Percentiles rank a stretch among this genome's conserved stretches.
Conservation (phyloP, 1,284 basidiomycete species). For the Hemileia vastatrix region DNA sequence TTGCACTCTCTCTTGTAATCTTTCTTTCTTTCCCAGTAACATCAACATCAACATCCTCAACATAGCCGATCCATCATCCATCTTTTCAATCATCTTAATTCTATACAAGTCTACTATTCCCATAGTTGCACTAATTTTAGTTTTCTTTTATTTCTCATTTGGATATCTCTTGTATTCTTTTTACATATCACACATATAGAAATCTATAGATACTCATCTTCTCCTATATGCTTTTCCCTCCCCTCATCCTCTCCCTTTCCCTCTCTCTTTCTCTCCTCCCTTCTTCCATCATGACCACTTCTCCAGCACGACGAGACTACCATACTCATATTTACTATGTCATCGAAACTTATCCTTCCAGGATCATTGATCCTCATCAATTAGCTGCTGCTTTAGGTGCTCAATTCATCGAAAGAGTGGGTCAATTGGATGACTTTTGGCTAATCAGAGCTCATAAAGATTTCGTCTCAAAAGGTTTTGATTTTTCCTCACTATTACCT, state of each 20-base stretch:
- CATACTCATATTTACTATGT: conserved; percentile 82
- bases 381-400: conserved; percentile 59
- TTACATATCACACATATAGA: background rate
- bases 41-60: no score
- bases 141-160: background rate
- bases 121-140: background rate
- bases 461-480: conserved; percentile 2
- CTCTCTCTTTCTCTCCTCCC: background rate
- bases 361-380: conserved; percentile 40
- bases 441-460: conserved; percentile 56
- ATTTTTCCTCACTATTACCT: conserved; percentile 30
- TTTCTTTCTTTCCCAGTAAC: no score
- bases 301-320: conserved; percentile 50
- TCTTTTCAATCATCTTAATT: no score
- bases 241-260: conserved; percentile 3
- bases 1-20: no score
- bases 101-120: no score
- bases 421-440: conserved; percentile 74
- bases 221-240: no score
- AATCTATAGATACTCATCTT: background rate
- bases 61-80: no score
- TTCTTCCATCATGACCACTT: conserved; percentile 22
- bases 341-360: conserved; percentile 58
- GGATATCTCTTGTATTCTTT: background rate
- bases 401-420: conserved; percentile 76